These are phyloP conservation scores for Termitomyces sp. DNA, from an alignment of 768 basidiomycete species.

Conservation along the genomic window DNA sequence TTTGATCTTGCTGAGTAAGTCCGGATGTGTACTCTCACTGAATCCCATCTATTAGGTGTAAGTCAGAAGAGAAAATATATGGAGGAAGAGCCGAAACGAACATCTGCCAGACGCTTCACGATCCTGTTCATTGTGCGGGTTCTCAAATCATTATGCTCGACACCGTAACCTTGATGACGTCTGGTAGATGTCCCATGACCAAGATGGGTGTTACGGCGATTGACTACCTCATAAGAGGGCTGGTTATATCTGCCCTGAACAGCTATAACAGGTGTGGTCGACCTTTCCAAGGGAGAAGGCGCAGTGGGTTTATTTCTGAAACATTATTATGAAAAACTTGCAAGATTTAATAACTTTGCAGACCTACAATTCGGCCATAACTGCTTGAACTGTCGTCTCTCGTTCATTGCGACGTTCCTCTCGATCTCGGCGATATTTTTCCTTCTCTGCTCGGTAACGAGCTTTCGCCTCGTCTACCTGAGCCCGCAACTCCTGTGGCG, in stretches of 20 bases:
- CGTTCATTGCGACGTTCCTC: conserved; percentile 39
- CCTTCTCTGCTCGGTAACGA: conserved; percentile 65
- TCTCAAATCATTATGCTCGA: conserved; percentile 21
- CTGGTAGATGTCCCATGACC: conserved; percentile 26
- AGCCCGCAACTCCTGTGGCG: conserved; percentile 32
- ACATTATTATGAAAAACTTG: neutral
- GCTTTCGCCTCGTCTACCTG: conserved; percentile 63
- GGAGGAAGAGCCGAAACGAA: conserved; percentile 26
- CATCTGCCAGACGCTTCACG: conserved; percentile 55
- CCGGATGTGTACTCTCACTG: conserved; percentile 49
- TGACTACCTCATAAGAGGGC: conserved; percentile 60
- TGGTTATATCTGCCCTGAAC: conserved; percentile 57
- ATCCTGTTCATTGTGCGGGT: conserved; percentile 45
- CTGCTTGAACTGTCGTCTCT: conserved; percentile 16
- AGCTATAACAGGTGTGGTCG: conserved; percentile 30
- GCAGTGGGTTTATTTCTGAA: neutral
- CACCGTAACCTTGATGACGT: conserved; percentile 9
- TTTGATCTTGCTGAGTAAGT: conserved; percentile 43
- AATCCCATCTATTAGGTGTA: conserved; percentile 64
- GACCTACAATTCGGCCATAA: conserved; percentile 6
- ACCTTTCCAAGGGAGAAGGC: neutral
- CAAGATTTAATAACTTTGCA: neutral
- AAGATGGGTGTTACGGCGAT: conserved; percentile 36
- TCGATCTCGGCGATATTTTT: conserved; percentile 56
- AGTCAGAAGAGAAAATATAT: conserved; percentile 3